Evolutionary conservation across 208 protist genomes (phyloP), one percentile per base, ranked within the genome.

Genomic region (Crithidia brevicula): DNA sequence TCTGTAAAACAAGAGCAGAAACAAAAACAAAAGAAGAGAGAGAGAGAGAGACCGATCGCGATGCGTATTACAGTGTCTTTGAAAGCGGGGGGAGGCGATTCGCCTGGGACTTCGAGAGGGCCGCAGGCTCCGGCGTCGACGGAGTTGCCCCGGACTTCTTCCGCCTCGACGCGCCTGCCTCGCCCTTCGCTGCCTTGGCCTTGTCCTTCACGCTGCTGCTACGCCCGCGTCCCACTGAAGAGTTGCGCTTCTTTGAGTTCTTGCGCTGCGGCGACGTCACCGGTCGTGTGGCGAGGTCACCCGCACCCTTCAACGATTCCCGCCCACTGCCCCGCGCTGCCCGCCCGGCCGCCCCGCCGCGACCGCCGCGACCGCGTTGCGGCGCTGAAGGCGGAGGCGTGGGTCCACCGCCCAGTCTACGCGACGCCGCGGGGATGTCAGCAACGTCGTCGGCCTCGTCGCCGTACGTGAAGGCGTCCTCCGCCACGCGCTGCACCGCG

Each of bases 371-470:
- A 16, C 51, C 45, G 27, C 53, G 62, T 33, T 30, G 54, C 47
- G 28, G 28, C 20, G 27, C 28, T 20, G 61, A 42, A 1, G 62
- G 13, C 28, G 45, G 46, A 6, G 56, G 62, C 7, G 45, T 34
- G 4, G 70, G 62, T 0, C 38, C 16, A 8, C 23, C 45, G 16
- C 31, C 4, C 23, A 36, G 46, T 7, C 62, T 53, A 1, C 30
- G 62, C 22, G 58, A 33, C 49, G 56, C 62, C 25, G 62, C 66
- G 22, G 70, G 70, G 25, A 76, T 76, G 18, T 76, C 70, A 31
- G 68, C 52, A 0, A 69, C 54, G 31, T 66, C 63, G 30, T 52
- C 65, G n/a, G 27, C 40, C 28, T 22, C 42, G 25, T 52, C 22
- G 15, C 9, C 23, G 4, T 4, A 10, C 16, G 2, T 33, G 15